Evolutionary conservation across 2,329 filamentous ascomycete genomes (phyloP), one percentile per base, ranked within the genome.

Genomic region (Penicillium hesseltinei): DNA sequence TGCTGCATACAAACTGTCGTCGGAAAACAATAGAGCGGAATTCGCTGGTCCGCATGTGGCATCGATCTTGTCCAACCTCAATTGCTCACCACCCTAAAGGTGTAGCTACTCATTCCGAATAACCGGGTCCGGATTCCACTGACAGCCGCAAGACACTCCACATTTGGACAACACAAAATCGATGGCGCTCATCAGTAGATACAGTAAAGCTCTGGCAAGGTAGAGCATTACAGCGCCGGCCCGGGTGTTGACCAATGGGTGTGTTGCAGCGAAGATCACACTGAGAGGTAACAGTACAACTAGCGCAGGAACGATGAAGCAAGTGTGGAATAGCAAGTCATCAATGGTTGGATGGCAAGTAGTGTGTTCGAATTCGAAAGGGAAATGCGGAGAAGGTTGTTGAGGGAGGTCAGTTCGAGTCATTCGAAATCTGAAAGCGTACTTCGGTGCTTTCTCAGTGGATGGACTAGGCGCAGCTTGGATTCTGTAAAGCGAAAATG

Each of bases 251-350:
- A 35, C 33, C 23, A 51, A 43, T 10, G 59, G n/a, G 9, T 47
- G 49, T 15, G 58, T 49, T 11, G 54, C 33, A 31, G 33, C 19
- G 11, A 56, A 59, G 2, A 62, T 11, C 1, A 57, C 29, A 25
- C 46, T 27, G 5, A 61, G 19, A 36, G 58, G 54, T 4, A 62
- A 15, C 21, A 42, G 55, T 17, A 61, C 39, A 31, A 59, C 21
- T 2, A 57, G 42, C 25, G 48, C 51, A 6, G 64, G 64, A n/a
- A 65, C 13, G 45, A 64, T 46, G 21, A 65, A 23, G 45, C 52
- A 52, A 21, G 40, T 54, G 38, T 61, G 60, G 6, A 62, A 51
- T 6, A 65, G 19, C 48, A 66, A 44, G 10, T 62, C 51, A 15
- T 65, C 58, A 3, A 57, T 43, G 7, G 27, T 25, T 17, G 52